Conservation (phyloP, 2,329 filamentous ascomycete species). For the Pseudofabraea citricarpa region DNA sequence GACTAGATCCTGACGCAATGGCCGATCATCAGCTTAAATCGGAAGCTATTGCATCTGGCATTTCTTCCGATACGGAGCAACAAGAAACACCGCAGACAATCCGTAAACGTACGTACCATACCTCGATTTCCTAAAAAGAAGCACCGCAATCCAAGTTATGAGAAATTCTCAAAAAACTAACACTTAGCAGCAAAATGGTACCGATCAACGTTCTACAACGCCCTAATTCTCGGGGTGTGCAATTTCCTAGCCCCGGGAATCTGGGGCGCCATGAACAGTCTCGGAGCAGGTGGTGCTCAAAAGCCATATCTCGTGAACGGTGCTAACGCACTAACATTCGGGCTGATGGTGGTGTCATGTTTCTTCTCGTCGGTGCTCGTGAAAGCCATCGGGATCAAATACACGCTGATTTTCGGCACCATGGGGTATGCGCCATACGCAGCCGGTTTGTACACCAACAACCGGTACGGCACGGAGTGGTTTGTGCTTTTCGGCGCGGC, state of each 20-base stretch:
- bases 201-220: conserved; percentile 68
- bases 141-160: neutral
- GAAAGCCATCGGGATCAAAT: conserved; percentile 65
- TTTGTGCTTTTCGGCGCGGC: conserved; percentile 52
- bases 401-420: conserved; percentile 66
- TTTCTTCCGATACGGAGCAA: too few species aligned
- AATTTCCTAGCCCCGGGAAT: conserved; percentile 68
- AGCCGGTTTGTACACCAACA: conserved; percentile 68
- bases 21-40: too few species aligned
- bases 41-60: too few species aligned
- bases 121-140: too few species aligned
- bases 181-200: conserved; percentile 49
- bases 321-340: conserved; percentile 67
- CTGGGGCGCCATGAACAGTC: conserved; percentile 69
- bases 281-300: conserved; percentile 64
- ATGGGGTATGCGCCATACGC: conserved; percentile 68
- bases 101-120: neutral
- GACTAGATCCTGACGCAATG: too few species aligned
- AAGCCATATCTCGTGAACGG: conserved; percentile 59
- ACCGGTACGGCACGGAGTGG: conserved; percentile 65
- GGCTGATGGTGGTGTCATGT: conserved; percentile 68
- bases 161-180: neutral
- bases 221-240: conserved; percentile 65
- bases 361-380: conserved; percentile 61
- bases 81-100: neutral